These are phyloP conservation scores for Nakazawaea anatomiae DNA, from an alignment of 805 yeast genomes.

Conservation along the genomic window DNA sequence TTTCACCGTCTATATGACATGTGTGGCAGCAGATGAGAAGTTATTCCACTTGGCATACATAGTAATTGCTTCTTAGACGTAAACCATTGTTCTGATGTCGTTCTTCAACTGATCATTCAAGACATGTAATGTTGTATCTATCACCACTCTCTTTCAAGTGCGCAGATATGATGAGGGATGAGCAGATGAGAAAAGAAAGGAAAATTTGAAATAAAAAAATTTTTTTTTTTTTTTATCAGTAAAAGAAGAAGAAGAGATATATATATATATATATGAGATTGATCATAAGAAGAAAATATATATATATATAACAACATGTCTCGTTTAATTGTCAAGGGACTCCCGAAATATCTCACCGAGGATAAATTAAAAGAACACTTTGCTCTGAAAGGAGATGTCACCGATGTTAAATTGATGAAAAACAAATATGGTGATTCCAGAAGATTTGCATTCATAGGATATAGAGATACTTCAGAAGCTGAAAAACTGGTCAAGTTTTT, in stretches of 20 bases:
- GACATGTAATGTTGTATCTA: too few species aligned
- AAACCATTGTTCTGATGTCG: too few species aligned
- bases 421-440: conserved; percentile 83
- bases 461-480: conserved; percentile 68
- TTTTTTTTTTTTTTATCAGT: neutral
- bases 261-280: neutral
- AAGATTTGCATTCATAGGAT: conserved; percentile 91
- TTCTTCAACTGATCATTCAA: too few species aligned
- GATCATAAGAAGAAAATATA: neutral
- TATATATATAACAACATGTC: conserved; percentile 39
- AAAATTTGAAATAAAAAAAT: neutral
- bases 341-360: conserved; percentile 76
- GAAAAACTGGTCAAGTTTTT: conserved; percentile 69
- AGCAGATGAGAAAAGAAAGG: conserved; percentile 7
- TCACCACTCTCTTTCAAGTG: too few species aligned
- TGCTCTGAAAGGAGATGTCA: conserved; percentile 51
- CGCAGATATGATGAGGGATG: neutral
- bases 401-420: conserved; percentile 83
- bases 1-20: too few species aligned
- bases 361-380: conserved; percentile 67
- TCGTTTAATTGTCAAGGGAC: conserved; percentile 85
- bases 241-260: neutral
- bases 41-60: too few species aligned
- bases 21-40: too few species aligned
- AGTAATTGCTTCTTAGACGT: too few species aligned